A percentile compares a stretch with the other conserved stretches of the same genome.
Conservation (phyloP, 192 early-diverging fungal genomes). For the Backusella macrospora region DNA sequence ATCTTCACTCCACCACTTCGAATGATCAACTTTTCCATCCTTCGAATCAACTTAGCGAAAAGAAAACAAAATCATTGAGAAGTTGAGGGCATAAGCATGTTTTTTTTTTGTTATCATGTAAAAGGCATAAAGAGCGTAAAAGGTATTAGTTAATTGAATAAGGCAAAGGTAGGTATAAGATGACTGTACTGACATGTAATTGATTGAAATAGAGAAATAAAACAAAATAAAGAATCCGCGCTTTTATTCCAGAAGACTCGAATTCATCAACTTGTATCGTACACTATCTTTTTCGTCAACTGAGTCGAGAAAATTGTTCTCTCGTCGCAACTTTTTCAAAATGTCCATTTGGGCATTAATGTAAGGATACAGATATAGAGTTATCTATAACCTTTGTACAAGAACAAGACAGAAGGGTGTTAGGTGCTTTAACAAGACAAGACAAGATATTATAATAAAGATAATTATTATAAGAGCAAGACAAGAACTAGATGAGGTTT, state of each 20-base stretch:
- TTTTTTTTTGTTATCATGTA: slow-evolving; percentile 16
- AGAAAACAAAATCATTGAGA: slow-evolving; percentile 19
- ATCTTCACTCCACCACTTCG: slow-evolving; percentile 15
- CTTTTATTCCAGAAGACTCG: slow-evolving; percentile 21
- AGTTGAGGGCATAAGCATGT: slow-evolving; percentile 1
- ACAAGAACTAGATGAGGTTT: too few species aligned
- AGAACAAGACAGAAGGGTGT: too few species aligned
- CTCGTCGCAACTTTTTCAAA: slow-evolving; percentile 15
- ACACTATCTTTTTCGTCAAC: slow-evolving; percentile 20
- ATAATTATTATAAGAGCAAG: too few species aligned
- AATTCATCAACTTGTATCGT: slow-evolving; percentile 19
- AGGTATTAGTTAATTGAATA: slow-evolving; percentile 12
- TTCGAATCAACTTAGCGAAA: slow-evolving; percentile 17
- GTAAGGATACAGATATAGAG: too few species aligned
- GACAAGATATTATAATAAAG: too few species aligned
- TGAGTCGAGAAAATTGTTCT: slow-evolving; percentile 15
- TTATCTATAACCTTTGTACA: too few species aligned
- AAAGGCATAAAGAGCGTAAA: slow-evolving; percentile 14
- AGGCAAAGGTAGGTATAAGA: slow-evolving; percentile 1
- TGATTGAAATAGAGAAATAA: slow-evolving; percentile 19
- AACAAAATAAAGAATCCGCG: slow-evolving; percentile 18
- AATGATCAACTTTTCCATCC: slow-evolving; percentile 7
- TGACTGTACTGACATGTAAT: slow-evolving; percentile 19
- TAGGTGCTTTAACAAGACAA: too few species aligned
- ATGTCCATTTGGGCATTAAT: background rate